Conservation (phyloP, 2,329 filamentous ascomycete genomes). For the Ophiocordyceps sinensis region DNA sequence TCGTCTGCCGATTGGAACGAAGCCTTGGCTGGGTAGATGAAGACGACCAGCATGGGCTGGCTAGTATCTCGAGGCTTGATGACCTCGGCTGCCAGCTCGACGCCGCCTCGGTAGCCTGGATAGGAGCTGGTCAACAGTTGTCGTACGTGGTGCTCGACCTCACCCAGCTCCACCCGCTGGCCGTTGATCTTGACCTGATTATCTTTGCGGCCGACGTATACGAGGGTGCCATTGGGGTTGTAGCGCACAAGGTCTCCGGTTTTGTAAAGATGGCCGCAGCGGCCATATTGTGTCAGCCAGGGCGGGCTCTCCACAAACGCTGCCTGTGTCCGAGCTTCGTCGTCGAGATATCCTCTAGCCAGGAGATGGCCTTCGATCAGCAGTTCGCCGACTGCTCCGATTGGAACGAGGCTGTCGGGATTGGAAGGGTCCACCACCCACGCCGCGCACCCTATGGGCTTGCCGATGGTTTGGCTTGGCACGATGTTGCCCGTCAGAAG, state of each 20-base stretch:
- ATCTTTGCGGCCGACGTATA: constrained; percentile 10
- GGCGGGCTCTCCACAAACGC: constrained; percentile 15
- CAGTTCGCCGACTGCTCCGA: constrained; percentile 12
- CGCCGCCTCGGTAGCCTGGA: not conserved
- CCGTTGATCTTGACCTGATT: constrained; percentile 42
- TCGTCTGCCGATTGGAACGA: not conserved
- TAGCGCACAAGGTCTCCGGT: constrained; percentile 13
- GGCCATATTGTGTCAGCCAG: constrained; percentile 5
- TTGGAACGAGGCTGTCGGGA: constrained; percentile 7
- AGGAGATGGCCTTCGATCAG: constrained; percentile 13
- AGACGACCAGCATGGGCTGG: constrained; percentile 2
- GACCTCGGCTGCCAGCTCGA: constrained; percentile 4
- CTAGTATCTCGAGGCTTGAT: constrained; percentile 1
- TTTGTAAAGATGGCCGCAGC: constrained; percentile 6
- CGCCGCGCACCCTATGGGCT: constrained; percentile 1
- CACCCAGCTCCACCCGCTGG: constrained; percentile 5
- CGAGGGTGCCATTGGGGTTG: constrained; percentile 18
- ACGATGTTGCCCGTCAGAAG: not conserved
- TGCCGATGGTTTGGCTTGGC: constrained; percentile 2
- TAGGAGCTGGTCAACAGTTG: not conserved
- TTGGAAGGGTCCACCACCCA: constrained; percentile 11
- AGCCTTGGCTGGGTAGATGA: not conserved
- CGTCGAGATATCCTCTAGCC: constrained; percentile 9
- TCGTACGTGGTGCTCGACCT: not conserved
- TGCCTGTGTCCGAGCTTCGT: constrained; percentile 8